Evolutionary conservation across 176 grass and related monocot species (phyloP).

Genomic region (Calamus simplicifolius): DNA sequence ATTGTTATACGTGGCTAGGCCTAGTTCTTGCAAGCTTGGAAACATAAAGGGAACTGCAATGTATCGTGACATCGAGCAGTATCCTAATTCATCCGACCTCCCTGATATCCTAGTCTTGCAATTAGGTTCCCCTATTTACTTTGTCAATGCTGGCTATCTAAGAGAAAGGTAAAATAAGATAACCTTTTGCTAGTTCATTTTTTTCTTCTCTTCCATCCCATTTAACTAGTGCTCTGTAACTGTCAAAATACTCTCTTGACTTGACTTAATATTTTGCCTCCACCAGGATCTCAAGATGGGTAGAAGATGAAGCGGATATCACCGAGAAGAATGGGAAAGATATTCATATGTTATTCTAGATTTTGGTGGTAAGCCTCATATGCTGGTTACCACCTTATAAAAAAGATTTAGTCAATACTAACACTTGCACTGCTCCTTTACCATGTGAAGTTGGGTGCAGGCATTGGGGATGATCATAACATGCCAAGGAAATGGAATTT

Average conservation of each 20-base stretch:
- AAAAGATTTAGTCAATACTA: background rate
- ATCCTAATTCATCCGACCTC: slow-evolving; percentile 37
- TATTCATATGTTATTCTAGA: slow-evolving; percentile 55
- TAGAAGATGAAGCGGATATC: slow-evolving; percentile 48
- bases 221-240: background rate
- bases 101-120: slow-evolving; percentile 54
- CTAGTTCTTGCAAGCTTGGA: slow-evolving; percentile 66
- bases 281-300: slow-evolving; percentile 79
- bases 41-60: slow-evolving; percentile 48
- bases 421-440: too few species aligned
- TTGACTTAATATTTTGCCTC: too few species aligned
- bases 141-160: slow-evolving; percentile 66
- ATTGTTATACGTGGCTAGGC: slow-evolving; percentile 71
- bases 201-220: background rate
- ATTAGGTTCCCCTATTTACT: slow-evolving; percentile 75
- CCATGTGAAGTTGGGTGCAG: too few species aligned
- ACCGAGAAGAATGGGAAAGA: slow-evolving; percentile 36
- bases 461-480: too few species aligned
- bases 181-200: too few species aligned
- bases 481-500: too few species aligned
- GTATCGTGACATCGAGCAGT: slow-evolving; percentile 61
- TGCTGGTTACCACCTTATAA: background rate
- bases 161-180: slow-evolving; percentile 50
- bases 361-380: slow-evolving; percentile 41
- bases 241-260: background rate